Evolutionary conservation across 495 filamentous ascomycete genomes (phyloP).

Genomic region (Penicillium psychrofluorescens): DNA sequence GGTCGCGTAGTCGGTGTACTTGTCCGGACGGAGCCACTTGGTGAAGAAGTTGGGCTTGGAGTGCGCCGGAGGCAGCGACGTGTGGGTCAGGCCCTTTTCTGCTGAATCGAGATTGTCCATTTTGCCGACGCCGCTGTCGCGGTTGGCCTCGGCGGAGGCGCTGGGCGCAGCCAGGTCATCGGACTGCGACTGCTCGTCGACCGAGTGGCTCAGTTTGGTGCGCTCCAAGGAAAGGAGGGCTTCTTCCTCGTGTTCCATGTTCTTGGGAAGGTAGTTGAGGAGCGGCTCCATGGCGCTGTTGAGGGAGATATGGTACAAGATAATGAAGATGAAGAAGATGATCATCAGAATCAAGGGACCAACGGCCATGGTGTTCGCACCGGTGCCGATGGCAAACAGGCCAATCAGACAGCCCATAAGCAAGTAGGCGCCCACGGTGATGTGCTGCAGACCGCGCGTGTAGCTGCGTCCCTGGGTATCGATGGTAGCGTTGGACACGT

Average conservation of each 20-base stretch:
- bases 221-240: slow-evolving; percentile 44
- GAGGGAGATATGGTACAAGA: slow-evolving; percentile 77
- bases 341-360: slow-evolving; percentile 83
- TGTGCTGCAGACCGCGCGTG: slow-evolving; percentile 82
- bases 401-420: slow-evolving; percentile 82
- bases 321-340: slow-evolving; percentile 68
- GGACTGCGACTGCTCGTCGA: slow-evolving; percentile 21
- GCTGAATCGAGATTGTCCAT: slow-evolving; percentile 24
- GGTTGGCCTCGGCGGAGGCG: slow-evolving; percentile 14
- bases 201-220: slow-evolving; percentile 19
- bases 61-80: slow-evolving; percentile 18
- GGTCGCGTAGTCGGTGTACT: slow-evolving; percentile 61
- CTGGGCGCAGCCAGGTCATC: slow-evolving; percentile 10
- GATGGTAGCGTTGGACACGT: slow-evolving; percentile 75
- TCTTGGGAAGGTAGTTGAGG: slow-evolving; percentile 71
- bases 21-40: slow-evolving; percentile 74
- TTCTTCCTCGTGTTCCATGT: slow-evolving; percentile 59
- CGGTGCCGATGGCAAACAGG: slow-evolving; percentile 67
- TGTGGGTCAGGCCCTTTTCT: slow-evolving; percentile 26
- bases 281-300: slow-evolving; percentile 73
- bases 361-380: slow-evolving; percentile 46
- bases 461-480: slow-evolving; percentile 91
- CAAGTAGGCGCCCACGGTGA: slow-evolving; percentile 83
- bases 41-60: slow-evolving; percentile 51
- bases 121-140: slow-evolving; percentile 22